phyloP scores from a whole-genome alignment of 2,329 filamentous ascomycete genomes.

The Didymellaceae sp. region DNA sequence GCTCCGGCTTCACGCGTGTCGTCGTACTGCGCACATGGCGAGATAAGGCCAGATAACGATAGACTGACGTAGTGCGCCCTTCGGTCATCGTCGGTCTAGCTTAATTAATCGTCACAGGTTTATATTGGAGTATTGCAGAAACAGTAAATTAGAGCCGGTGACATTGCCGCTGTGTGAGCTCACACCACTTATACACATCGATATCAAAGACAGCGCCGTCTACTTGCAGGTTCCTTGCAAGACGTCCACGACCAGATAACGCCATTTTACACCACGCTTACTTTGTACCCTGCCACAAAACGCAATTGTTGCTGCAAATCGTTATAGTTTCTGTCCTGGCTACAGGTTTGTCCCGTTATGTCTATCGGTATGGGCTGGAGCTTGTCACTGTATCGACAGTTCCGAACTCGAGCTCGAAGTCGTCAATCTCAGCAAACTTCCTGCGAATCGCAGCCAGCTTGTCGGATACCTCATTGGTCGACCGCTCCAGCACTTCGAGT shows the following conservation, averaged over 20 bases:
- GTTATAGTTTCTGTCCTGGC: background rate
- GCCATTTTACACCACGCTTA: conserved; percentile 7
- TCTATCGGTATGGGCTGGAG: conserved; percentile 50
- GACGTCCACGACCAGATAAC: background rate
- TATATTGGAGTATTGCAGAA: background rate
- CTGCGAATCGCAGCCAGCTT: conserved; percentile 53
- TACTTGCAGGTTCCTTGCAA: too few relatives aligned
- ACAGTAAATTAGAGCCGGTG: too few relatives aligned
- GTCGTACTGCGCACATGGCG: conserved; percentile 5
- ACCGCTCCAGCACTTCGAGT: conserved; percentile 35
- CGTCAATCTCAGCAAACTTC: conserved; percentile 59
- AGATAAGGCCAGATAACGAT: conserved; percentile 37
- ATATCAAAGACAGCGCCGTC: too few relatives aligned
- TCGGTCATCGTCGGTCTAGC: conserved; percentile 3
- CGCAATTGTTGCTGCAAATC: background rate
- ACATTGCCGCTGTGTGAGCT: too few relatives aligned
- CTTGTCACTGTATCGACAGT: conserved; percentile 51
- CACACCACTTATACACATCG: too few relatives aligned
- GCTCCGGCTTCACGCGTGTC: background rate
- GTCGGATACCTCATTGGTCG: conserved; percentile 32
- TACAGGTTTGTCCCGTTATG: too few relatives aligned
- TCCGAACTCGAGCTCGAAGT: conserved; percentile 60
- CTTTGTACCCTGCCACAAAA: conserved; percentile 1
- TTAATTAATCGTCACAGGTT: background rate
- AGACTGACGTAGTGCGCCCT: conserved; percentile 14